Evolutionary conservation across 805 yeast genomes (phyloP), one percentile per base, ranked within the genome.

Genomic region (Yarrowia sp.): DNA sequence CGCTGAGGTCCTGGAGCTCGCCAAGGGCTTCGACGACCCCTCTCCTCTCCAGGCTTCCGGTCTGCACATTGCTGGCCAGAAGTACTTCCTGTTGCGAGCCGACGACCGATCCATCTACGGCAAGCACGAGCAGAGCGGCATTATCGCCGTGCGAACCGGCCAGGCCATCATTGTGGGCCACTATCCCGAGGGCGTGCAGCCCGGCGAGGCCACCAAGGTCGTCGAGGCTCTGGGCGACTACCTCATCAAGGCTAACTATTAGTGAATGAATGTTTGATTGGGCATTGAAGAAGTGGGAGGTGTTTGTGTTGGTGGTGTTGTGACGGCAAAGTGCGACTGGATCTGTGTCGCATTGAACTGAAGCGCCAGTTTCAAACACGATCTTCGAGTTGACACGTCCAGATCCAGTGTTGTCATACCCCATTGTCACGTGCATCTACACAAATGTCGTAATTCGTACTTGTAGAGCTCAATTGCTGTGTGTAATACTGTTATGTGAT

Each of bases 191-290:
- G 92, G 92, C 62, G 87, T 89, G 49, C 93, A 86, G 74, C 90
- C 98, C 31, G 97, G 96, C 68, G 97, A 90, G 73, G 98, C 98
- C 60, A 88, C 97, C 64, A 84, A 87, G 70, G 88, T 92, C 66
- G 97, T 93, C 63, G 99, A 94, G 76, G 93, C 90, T 72, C 81
- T 94, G 78, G 98, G 96, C 49, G 98, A 94, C 74, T 92, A 94
- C 72, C 82, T 94, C 77, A 90, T 93, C 73, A 80, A 90, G 70
- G 93, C 88, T 61, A 88, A 90, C 63, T 92, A 89, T 76, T 93
- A 80, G 67, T 46, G 32, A 32, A 62, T 42, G 62, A 24, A 42
- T 58, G n/a, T n/a, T n/a, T 19, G 41, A n/a, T 27, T 27, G 38
- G 13, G n/a, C 25, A 31, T 31, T 16, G 8, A 14, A 13, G 18